These are phyloP conservation scores for Ogataea allantospora DNA, from an alignment of 805 yeast species.

Conservation along the genomic window DNA sequence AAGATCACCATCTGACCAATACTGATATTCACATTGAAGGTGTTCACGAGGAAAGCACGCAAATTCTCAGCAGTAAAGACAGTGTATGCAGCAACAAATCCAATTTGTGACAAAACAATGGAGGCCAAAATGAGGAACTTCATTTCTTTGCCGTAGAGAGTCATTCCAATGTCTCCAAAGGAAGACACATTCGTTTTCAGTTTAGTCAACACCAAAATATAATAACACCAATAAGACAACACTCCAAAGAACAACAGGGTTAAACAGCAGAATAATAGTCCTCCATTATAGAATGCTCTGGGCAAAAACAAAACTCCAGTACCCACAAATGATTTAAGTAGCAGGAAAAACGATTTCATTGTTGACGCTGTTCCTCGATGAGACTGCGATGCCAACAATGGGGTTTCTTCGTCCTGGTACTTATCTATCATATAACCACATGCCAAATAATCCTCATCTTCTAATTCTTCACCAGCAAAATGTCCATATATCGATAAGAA, in stretches of 20 bases:
- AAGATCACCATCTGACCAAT: slow-evolving; percentile 47
- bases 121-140: slow-evolving; percentile 62
- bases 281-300: slow-evolving; percentile 71
- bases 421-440: slow-evolving; percentile 39
- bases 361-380: slow-evolving; percentile 67
- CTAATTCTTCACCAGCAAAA: slow-evolving; percentile 82
- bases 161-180: slow-evolving; percentile 74
- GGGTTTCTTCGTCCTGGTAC: slow-evolving; percentile 39
- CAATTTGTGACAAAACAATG: slow-evolving; percentile 69
- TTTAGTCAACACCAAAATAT: slow-evolving; percentile 59
- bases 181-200: slow-evolving; percentile 60
- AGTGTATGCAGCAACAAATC: slow-evolving; percentile 78
- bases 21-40: slow-evolving; percentile 41
- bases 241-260: slow-evolving; percentile 60
- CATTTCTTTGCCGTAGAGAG: slow-evolving; percentile 63
- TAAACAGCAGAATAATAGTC: slow-evolving; percentile 54
- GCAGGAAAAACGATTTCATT: slow-evolving; percentile 63
- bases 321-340: slow-evolving; percentile 74
- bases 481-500: slow-evolving; percentile 79
- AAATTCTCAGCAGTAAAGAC: slow-evolving; percentile 76
- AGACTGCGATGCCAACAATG: slow-evolving; percentile 18
- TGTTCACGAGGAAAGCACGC: slow-evolving; percentile 56
- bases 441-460: slow-evolving; percentile 59
- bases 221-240: slow-evolving; percentile 77
- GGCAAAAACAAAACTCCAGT: slow-evolving; percentile 75